phyloP scores from a whole-genome alignment of 2,329 filamentous ascomycete genomes.

The Neocatenulostroma microsporum region DNA sequence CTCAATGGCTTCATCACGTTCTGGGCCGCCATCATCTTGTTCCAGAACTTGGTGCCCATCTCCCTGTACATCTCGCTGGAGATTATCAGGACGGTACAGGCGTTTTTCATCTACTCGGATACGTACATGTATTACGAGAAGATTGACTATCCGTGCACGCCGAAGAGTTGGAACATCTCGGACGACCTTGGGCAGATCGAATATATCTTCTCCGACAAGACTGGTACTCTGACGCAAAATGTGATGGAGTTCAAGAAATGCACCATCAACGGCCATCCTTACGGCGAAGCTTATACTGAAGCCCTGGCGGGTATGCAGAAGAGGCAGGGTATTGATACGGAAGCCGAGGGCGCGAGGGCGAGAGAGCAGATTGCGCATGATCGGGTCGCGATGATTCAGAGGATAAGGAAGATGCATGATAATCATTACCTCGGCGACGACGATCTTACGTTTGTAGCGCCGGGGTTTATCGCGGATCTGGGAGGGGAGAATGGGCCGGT shows the following conservation, averaged over 20 bases:
- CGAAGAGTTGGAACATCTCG: conserved; percentile 98
- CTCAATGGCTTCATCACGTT: conserved; percentile 93
- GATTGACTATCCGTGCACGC: conserved; percentile 89
- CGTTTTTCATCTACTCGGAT: conserved; percentile 96
- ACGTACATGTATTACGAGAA: conserved; percentile 94
- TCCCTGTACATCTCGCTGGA: conserved; percentile 96
- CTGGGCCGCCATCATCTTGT: conserved; percentile 88
- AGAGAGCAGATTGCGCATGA: conserved; percentile 71
- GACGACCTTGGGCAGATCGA: conserved; percentile 97
- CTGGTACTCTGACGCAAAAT: conserved; percentile 81
- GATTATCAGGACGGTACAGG: conserved; percentile 87
- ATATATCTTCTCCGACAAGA: conserved; percentile 97
- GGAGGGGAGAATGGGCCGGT: conserved; percentile 66
- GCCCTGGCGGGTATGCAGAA: conserved; percentile 95
- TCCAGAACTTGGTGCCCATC: conserved; percentile 98
- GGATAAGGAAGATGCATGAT: conserved; percentile 68
- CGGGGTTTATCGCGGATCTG: conserved; percentile 79
- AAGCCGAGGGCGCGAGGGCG: conserved; percentile 66
- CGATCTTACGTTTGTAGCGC: conserved; percentile 82
- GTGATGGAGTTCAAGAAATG: conserved; percentile 99
- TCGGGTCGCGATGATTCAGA: conserved; percentile 62
- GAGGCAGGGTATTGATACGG: conserved; percentile 77
- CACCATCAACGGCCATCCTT: conserved; percentile 90
- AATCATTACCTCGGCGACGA: conserved; percentile 90
- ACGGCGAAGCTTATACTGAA: conserved; percentile 96